Percentiles rank a stretch among this genome's conserved stretches.
phyloP scores from a whole-genome alignment of 257 asterid genomes.

The Leptodermis oblonga region DNA sequence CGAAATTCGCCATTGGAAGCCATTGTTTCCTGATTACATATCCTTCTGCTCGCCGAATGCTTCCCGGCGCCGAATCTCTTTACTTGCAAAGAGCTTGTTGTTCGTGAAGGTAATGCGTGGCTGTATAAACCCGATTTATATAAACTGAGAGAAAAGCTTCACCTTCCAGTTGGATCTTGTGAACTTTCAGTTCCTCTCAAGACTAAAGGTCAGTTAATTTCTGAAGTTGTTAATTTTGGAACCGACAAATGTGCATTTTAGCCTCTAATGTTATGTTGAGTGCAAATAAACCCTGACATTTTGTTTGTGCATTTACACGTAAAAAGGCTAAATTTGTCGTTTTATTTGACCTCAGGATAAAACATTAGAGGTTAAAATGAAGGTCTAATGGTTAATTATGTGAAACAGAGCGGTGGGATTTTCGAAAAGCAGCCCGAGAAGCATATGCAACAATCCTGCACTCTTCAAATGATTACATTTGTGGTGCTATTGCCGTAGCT shows the following conservation, averaged over 20 bases:
- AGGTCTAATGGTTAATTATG: not conserved
- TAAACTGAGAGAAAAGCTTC: slow-evolving; percentile 63
- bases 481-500: slow-evolving; percentile 96
- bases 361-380: not conserved
- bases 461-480: slow-evolving; percentile 80
- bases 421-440: slow-evolving; percentile 58
- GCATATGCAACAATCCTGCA: slow-evolving; percentile 92
- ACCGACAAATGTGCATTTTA: not conserved
- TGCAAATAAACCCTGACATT: too few relatives aligned
- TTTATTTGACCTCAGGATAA: too few relatives aligned
- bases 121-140: slow-evolving; percentile 63
- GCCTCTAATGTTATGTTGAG: too few relatives aligned
- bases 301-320: too few relatives aligned
- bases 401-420: slow-evolving; percentile 55
- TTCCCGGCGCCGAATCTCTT: slow-evolving; percentile 86
- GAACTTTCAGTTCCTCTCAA: slow-evolving; percentile 83
- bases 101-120: slow-evolving; percentile 71
- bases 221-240: not conserved
- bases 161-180: slow-evolving; percentile 88
- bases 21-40: slow-evolving; percentile 53
- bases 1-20: slow-evolving; percentile 58
- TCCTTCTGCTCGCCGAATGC: slow-evolving; percentile 68
- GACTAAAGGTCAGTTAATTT: slow-evolving; percentile 53
- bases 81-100: slow-evolving; percentile 72
- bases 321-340: too few relatives aligned